Evolutionary conservation across 768 basidiomycete genomes (phyloP).

Genomic region (Exidia glandulosa): DNA sequence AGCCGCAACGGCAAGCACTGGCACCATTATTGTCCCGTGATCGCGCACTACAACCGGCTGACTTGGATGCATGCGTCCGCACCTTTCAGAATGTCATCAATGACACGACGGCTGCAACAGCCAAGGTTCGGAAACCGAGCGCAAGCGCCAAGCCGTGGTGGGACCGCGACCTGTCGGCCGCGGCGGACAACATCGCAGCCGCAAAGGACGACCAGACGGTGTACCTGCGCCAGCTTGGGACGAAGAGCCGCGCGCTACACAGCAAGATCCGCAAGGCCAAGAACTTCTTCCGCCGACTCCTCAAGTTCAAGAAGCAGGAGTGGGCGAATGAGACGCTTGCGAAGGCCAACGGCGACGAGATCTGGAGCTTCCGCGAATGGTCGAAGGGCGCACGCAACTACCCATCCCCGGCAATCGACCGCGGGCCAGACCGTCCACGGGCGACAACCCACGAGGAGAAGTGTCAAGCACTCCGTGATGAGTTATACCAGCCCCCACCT

Average conservation of each 20-base stretch:
- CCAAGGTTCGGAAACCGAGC: not conserved
- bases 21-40: not conserved
- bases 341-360: not conserved
- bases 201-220: not conserved
- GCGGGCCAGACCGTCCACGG: not conserved
- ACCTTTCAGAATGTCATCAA: not conserved
- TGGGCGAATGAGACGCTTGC: not conserved
- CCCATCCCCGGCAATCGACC: not conserved
- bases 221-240: not conserved
- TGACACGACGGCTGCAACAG: not conserved
- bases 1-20: not conserved
- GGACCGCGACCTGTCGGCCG: not conserved
- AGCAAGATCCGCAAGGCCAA: not conserved
- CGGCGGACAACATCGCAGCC: not conserved
- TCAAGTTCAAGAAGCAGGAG: not conserved
- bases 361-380: not conserved
- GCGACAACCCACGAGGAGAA: not conserved
- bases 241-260: not conserved
- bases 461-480: not conserved
- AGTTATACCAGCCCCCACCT: not conserved
- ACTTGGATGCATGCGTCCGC: not conserved
- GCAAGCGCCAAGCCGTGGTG: not conserved
- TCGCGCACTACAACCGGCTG: not conserved
- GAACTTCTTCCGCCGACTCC: not conserved
- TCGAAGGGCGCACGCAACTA: slow-evolving; percentile 1